A percentile compares a stretch with the other conserved stretches of the same genome.
These are phyloP conservation scores for Aspergillus felis DNA, from an alignment of 2,329 filamentous ascomycete species.

Conservation along the genomic window DNA sequence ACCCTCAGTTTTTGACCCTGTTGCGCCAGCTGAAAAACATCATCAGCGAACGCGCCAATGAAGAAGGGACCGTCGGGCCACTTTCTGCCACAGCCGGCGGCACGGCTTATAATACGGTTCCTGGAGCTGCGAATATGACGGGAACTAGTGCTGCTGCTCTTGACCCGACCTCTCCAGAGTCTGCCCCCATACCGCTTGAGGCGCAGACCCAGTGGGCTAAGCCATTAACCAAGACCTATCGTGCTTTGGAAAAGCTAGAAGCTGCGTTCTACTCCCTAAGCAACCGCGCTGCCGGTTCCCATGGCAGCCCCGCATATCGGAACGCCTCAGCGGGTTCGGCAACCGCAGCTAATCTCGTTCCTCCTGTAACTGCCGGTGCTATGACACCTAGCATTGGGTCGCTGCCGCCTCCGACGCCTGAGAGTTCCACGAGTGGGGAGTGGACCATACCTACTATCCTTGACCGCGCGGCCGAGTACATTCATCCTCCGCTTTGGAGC, in stretches of 20 bases:
- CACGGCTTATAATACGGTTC: constrained; percentile 22
- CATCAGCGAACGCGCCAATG: constrained; percentile 40
- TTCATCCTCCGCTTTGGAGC: constrained; percentile 45
- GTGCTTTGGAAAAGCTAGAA: constrained; percentile 45
- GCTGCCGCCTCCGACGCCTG: constrained; percentile 44
- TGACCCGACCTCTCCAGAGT: constrained; percentile 25
- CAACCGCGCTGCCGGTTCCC: constrained; percentile 14
- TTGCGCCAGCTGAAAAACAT: constrained; percentile 42
- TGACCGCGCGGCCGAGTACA: constrained; percentile 46
- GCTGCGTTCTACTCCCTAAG: constrained; percentile 31
- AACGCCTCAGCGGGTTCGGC: constrained; percentile 12
- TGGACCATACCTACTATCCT: constrained; percentile 45
- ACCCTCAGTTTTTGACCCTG: constrained; percentile 37
- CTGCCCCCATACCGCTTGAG: constrained; percentile 27
- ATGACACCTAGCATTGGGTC: constrained; percentile 36
- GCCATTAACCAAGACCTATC: constrained; percentile 43
- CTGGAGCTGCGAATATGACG: constrained; percentile 18
- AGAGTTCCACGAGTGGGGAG: constrained; percentile 45
- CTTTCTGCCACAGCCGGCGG: constrained; percentile 6
- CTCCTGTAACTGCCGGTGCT: constrained; percentile 15
- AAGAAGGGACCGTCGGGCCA: constrained; percentile 29
- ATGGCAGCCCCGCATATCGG: constrained; percentile 17
- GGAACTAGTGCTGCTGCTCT: constrained; percentile 21
- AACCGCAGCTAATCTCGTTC: constrained; percentile 10
- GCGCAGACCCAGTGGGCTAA: constrained; percentile 45